Base-by-base conservation (phyloP, 2,329 filamentous ascomycete species). In the Colletotrichum shisoi region DNA sequence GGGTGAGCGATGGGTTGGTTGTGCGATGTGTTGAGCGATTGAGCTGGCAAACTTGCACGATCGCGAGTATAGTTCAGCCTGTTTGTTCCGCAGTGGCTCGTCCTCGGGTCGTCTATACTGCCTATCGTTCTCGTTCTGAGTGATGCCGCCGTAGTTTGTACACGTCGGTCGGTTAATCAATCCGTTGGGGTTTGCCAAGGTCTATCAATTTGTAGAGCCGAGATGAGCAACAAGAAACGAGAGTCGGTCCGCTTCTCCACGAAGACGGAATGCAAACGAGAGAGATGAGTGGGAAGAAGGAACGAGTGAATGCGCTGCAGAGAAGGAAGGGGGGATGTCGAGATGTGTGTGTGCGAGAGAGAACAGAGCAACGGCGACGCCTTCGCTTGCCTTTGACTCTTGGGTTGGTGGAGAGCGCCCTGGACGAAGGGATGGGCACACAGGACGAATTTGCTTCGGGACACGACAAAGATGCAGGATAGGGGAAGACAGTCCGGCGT, bases 41-140 rank as follows among this genome's bases (percentile, higher is more conserved):
- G 19, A 34, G 39, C 34, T 8, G 45, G 39, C 21, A 24, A 53
- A 44, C 27, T 58, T 53, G 54, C 42, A 61, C 60, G 54, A 59
- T 60, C 34, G 54, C 64, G 61, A 61, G 64, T 54, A 64, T 54
- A 56, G 64, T 61, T 59, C 64, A 59, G 46, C 48, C 17, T 52
- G 31, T 52, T 40, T 59, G 44, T 49, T 24, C 34, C 39, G 40
- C 1, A 19, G 40, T 9, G 40, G 40, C 40, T 44, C 40, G 40
- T n/a, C 6, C 40, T 42, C 31, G n/a, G 13, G 19, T 12, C 15
- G 49, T 31, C 9, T 34, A 9, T 31, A 11, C 17, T 39, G 49
- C 37, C n/a, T 21, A 24, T 57, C 17, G 31, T 27, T 34, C 24
- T 12, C 24, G 13, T 19, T 44, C 34, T 31, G 24, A 27, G 21